phyloP scores from a whole-genome alignment of 2,329 filamentous ascomycete species.

The Arthrobotrys sinensis region DNA sequence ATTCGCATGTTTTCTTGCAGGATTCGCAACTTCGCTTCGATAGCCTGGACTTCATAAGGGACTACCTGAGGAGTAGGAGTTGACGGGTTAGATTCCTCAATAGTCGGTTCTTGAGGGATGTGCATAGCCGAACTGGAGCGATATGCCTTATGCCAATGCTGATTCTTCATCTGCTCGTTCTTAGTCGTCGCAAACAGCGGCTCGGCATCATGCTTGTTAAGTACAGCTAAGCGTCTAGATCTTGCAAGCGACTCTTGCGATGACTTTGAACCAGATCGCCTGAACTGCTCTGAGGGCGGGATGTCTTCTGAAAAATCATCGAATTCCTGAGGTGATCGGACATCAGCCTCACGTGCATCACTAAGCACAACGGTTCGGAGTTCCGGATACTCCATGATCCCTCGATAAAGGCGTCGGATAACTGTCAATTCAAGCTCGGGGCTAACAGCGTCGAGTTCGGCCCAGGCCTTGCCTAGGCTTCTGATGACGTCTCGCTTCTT shows the following conservation, averaged over 20 bases:
- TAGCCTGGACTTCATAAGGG: slow-evolving; percentile 12
- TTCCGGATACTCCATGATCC: slow-evolving; percentile 25
- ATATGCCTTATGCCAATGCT: slow-evolving; percentile 46
- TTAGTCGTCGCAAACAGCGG: slow-evolving; percentile 45
- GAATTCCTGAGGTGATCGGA: slow-evolving; percentile 7
- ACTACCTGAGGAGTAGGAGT: slow-evolving; percentile 17
- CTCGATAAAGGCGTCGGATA: slow-evolving; percentile 30
- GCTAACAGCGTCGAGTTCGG: slow-evolving; percentile 44
- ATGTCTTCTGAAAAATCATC: slow-evolving; percentile 15
- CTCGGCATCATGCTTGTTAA: slow-evolving; percentile 39
- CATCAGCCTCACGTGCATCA: slow-evolving; percentile 6
- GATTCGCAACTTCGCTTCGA: slow-evolving; percentile 14
- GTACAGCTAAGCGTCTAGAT: slow-evolving; percentile 23
- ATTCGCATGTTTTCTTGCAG: slow-evolving; percentile 24
- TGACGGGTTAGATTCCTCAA: slow-evolving; percentile 17
- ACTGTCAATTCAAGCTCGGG: slow-evolving; percentile 46
- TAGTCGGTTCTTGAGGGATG: slow-evolving; percentile 7
- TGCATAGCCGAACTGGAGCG: slow-evolving; percentile 23
- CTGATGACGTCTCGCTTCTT: slow-evolving; percentile 37
- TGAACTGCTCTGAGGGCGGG: not conserved
- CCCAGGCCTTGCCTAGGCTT: slow-evolving; percentile 39
- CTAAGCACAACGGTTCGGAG: not conserved
- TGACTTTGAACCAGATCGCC: slow-evolving; percentile 8
- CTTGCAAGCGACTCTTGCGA: slow-evolving; percentile 19
- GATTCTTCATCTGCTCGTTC: slow-evolving; percentile 47